Evolutionary conservation across 257 asterid species (phyloP).

Genomic region (Solanum microdontum): DNA sequence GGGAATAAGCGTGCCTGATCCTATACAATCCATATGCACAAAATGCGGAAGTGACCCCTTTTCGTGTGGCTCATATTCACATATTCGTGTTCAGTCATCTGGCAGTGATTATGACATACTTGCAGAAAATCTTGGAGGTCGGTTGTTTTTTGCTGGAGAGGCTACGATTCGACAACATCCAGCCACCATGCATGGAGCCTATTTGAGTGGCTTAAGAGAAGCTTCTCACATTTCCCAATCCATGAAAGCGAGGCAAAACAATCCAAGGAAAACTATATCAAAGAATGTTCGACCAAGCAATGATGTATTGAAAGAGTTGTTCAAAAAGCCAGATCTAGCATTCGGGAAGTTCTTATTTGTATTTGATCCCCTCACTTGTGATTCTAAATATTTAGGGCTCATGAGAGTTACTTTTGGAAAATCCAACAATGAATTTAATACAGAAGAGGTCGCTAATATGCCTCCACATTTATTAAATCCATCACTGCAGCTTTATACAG

Average conservation of each 20-base stretch:
- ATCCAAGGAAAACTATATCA: conserved; percentile 23
- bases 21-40: conserved; percentile 70
- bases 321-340: no score
- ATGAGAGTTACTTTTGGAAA: no score
- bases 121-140: conserved; percentile 46
- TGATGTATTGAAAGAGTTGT: conserved; percentile 12
- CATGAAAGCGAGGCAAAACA: conserved; percentile 18
- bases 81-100: conserved; percentile 56
- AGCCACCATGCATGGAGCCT: conserved; percentile 91
- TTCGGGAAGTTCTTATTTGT: no score
- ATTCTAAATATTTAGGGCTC: no score
- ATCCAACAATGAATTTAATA: not conserved
- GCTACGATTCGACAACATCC: conserved; percentile 73
- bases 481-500: conserved; percentile 39
- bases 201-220: conserved; percentile 78
- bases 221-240: conserved; percentile 51
- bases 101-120: conserved; percentile 71
- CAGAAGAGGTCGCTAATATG: conserved; percentile 9
- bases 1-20: conserved; percentile 62
- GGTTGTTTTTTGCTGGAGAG: conserved; percentile 71
- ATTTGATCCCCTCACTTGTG: no score
- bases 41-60: conserved; percentile 76
- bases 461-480: conserved; percentile 11
- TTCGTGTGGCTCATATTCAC: conserved; percentile 73
- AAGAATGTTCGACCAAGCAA: conserved; percentile 33